Base-by-base conservation (phyloP, 768 basidiomycete species). In the Epithele typhae region DNA sequence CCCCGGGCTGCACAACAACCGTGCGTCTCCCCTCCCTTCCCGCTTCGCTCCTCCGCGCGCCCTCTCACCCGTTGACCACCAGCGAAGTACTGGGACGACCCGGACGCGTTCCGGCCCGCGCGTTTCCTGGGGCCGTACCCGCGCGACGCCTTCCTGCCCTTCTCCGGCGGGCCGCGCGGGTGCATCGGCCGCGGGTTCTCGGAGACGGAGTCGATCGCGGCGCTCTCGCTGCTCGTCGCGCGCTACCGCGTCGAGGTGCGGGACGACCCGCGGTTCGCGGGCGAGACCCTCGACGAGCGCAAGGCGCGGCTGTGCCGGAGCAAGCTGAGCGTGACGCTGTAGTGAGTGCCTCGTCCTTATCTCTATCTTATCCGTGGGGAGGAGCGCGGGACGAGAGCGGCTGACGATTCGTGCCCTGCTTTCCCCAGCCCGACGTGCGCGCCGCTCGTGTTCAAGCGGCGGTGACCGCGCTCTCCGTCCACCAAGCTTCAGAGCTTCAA, bases 101-200 rank as follows among this genome's bases (percentile, higher is more conserved):
- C 71, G 0, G 34, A 61, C 30, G 46, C 45, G 14, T 73, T 70
- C 59, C 59, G 59, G 17, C 71, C 70, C 0, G 66, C 63, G 18
- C 69, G 78, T 6, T 80, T 79, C 64, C 61, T 79, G 21, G 67
- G 63, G 35, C 73, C 77, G 41, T 82, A 76, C 72, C 69, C 73
- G 19, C 66, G 70, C 27, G 77, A 80, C 57, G 79, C 78, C 0
- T 80, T 78, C 56, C 23, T 76, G 23, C 75, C 79, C 4, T 80
- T 79, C 57, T 75, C 71, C 45, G 66, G 58, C 43, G 76, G 75
- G 68, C 46, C 69, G 17, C 66, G 75, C 9, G 68, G 68, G 30
- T 77, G 75, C 58, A 57, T 75, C 25, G 74, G 73, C 38, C 64
- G 70, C 51, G 71, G 65, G 72, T 73, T 79, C 59, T 68, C 69